Base-by-base conservation (phyloP, 768 basidiomycete species). In the Lentinula raphanica region DNA sequence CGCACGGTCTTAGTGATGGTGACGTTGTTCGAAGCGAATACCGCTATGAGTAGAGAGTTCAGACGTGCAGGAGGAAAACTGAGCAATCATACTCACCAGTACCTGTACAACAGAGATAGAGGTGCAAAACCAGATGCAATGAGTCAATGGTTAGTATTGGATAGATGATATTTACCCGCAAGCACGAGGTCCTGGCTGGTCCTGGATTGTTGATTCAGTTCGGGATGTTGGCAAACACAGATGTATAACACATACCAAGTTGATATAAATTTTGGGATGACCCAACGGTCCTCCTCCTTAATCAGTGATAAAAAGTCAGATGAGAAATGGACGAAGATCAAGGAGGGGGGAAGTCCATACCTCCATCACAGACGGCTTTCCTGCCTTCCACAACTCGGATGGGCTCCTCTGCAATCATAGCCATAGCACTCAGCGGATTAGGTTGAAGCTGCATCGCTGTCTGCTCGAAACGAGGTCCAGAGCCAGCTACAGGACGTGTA, bases 251-350 rank as follows among this genome's bases (percentile, higher is more conserved):
- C 90, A 60, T 65, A 94, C 94, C 69, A 99, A 71, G 76, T 98
- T 98, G 71, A 99, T 94, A 68, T 83, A 98, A 60, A 98, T 86
- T 77, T 94, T 95, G 5, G 97, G 97, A 69, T 99, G 97, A 23
- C 97, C 97, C 28, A 99, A 81, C 42, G 97, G 84, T 11, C 96
- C 97, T 69, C 86, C 88, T 73, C 96, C 96, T 35, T 35, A 35
- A 35, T 13, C 1, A 35, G 13, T 9, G 32, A 35, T 7, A 35
- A 35, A 35, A 35, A n/a, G n/a, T n/a, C n/a, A n/a, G n/a, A n/a
- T n/a, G n/a, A n/a, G n/a, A n/a, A n/a, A n/a, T n/a, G n/a, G n/a
- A n/a, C n/a, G n/a, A n/a, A n/a, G n/a, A n/a, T n/a, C 32, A 13
- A 13, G 3, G 32, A 35, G 8, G 8, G 5, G 1, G 32, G 1